Conservation (phyloP, 805 yeast species). For the Candida loeiensis region DNA sequence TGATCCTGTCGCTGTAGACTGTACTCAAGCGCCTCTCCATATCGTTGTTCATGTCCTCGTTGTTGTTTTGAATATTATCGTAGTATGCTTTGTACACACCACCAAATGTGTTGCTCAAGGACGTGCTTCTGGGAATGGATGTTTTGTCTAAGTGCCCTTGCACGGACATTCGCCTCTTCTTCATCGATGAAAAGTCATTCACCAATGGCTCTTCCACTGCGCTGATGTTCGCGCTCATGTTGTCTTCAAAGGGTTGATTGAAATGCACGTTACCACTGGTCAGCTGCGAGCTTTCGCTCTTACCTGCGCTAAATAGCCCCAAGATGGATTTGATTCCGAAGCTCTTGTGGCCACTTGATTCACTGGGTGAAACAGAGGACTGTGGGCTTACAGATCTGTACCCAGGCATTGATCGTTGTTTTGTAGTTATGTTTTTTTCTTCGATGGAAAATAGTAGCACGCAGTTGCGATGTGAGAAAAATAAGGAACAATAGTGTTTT, state of each 20-base stretch:
- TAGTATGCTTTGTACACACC: constrained; percentile 19
- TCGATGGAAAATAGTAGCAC: constrained; percentile 2
- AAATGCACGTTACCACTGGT: not conserved
- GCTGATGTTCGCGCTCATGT: not conserved
- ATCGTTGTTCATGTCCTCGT: constrained; percentile 21
- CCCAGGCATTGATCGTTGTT: constrained; percentile 3
- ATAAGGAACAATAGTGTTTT: not conserved
- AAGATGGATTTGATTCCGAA: constrained; percentile 6
- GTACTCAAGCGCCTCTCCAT: constrained; percentile 29
- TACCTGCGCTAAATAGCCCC: not conserved
- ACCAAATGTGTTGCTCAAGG: constrained; percentile 14
- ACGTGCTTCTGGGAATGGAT: constrained; percentile 26
- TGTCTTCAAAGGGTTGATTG: not conserved
- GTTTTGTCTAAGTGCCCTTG: constrained; percentile 15
- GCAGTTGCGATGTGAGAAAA: constrained; percentile 1
- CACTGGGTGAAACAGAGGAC: constrained; percentile 1
- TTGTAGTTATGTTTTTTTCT: not conserved
- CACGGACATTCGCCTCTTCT: constrained; percentile 28
- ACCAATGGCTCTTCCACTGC: constrained; percentile 17
- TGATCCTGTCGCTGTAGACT: constrained; percentile 15
- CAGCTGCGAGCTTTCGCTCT: not conserved
- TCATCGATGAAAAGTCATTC: constrained; percentile 23
- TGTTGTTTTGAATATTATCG: constrained; percentile 15
- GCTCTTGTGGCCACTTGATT: not conserved
- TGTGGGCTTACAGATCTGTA: constrained; percentile 11